Evolutionary conservation across 2,329 filamentous ascomycete genomes (phyloP), one percentile per base, ranked within the genome.

Genomic region (Aspergillus sojae): DNA sequence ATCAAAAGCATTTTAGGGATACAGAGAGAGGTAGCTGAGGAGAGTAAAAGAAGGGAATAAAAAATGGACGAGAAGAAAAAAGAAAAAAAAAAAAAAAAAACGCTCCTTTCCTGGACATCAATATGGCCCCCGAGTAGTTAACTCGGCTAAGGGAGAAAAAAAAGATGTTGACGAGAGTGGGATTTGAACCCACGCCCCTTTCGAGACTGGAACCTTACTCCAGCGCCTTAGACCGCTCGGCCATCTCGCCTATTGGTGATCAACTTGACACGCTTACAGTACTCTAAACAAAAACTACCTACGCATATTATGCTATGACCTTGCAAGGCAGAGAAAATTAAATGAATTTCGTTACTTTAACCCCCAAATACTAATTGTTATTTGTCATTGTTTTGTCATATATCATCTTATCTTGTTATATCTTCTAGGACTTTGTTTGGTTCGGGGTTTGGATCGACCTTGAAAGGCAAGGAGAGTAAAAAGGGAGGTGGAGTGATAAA

Each of bases 151-250:
- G 10, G 2, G 30, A 11, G 3, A n/a, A 23, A 55, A 55, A 55
- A 55, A 55, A 55, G n/a, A 55, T 55, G 34, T 55, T 55, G 52
- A 55, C 52, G 52, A 55, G 52, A 55, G 52, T 55, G 52, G 52
- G 52, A 55, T 55, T 55, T 55, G 52, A 55, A 55, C 52, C 52
- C n/a, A n/a, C n/a, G n/a, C n/a, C n/a, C n/a, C n/a, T n/a, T n/a
- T n/a, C n/a, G n/a, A n/a, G n/a, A n/a, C 52, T 55, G 52, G 52
- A 55, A 55, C 52, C 52, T 55, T 55, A 55, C 52, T 55, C 52
- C 52, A 55, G 52, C 34, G 52, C 52, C 52, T 55, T 55, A 21
- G 52, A 55, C 52, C 52, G 52, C 52, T 55, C 52, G 52, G 52
- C 52, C 52, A 55, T 55, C 52, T 55, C 52, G 52, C 52, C 52